Percentiles rank a stretch among this genome's conserved stretches.
Conservation (phyloP, 2,329 filamentous ascomycete genomes). For the Clonostachys rosea region DNA sequence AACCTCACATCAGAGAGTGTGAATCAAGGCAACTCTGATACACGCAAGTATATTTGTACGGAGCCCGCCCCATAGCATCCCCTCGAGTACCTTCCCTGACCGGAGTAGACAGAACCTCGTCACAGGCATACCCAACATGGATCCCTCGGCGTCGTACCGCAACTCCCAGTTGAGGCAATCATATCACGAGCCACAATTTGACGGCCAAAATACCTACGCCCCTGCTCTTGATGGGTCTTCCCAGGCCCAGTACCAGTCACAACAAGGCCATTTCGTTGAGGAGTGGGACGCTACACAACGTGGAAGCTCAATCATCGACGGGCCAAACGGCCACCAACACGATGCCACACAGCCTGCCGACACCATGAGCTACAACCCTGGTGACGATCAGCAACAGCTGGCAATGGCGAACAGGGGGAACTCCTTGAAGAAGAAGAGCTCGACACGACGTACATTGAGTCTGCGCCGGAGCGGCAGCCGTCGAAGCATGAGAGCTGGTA, state of each 20-base stretch:
- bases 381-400: constrained; percentile 28
- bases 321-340: constrained; percentile 17
- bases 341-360: constrained; percentile 4
- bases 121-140: constrained; percentile 1
- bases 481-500: constrained; percentile 78
- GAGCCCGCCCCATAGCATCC: no score
- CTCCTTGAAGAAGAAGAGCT: constrained; percentile 86
- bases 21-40: no score
- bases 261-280: constrained; percentile 56
- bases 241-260: not conserved
- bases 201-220: not conserved
- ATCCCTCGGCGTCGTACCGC: constrained; percentile 2
- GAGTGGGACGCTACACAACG: constrained; percentile 68
- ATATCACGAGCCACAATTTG: not conserved
- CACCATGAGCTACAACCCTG: constrained; percentile 45
- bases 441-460: constrained; percentile 68
- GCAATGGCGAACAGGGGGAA: constrained; percentile 41
- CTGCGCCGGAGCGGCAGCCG: constrained; percentile 77
- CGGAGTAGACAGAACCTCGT: no score
- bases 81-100: no score
- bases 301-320: constrained; percentile 59
- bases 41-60: no score
- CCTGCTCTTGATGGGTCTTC: not conserved
- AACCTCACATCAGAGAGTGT: no score
- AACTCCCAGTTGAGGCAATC: constrained; percentile 3